Evolutionary conservation across 371 early-diverging fungal species (phyloP).

Genomic region (Thermomucor indicae-seudaticae): DNA sequence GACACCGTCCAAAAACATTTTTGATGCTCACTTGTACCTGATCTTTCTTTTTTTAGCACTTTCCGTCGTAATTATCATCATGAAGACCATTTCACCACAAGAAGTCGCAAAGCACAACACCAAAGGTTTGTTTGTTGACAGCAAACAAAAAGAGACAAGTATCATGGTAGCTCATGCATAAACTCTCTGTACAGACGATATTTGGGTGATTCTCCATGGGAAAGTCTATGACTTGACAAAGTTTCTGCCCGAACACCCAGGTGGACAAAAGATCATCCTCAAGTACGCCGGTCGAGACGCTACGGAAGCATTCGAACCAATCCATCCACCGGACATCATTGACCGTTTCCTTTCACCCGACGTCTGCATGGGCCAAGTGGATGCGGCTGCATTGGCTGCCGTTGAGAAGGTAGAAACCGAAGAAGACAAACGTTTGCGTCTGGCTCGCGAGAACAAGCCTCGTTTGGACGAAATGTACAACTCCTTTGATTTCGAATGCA

Average conservation of each 20-base stretch:
- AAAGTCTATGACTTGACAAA: conserved; percentile 83
- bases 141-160: background rate
- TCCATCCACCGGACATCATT: conserved; percentile 56
- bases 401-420: conserved; percentile 28
- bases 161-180: background rate
- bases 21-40: too few species aligned
- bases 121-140: conserved; percentile 17
- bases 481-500: conserved; percentile 72
- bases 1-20: too few species aligned
- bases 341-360: conserved; percentile 49
- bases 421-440: conserved; percentile 30
- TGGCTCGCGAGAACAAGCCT: conserved; percentile 51
- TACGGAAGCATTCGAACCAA: conserved; percentile 80
- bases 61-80: conserved; percentile 2
- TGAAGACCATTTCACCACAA: conserved; percentile 31
- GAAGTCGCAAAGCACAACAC: conserved; percentile 73
- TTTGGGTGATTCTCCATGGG: conserved; percentile 84
- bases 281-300: conserved; percentile 78
- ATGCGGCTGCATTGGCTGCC: conserved; percentile 23
- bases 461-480: conserved; percentile 61
- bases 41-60: conserved; percentile 4
- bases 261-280: conserved; percentile 62
- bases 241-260: conserved; percentile 68
- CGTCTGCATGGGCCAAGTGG: conserved; percentile 49
- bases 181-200: conserved; percentile 42